Percentiles rank a stretch among this genome's conserved stretches.
Evolutionary conservation across 140 eudicot species (phyloP).

Genomic region (Bidens hawaiensis): DNA sequence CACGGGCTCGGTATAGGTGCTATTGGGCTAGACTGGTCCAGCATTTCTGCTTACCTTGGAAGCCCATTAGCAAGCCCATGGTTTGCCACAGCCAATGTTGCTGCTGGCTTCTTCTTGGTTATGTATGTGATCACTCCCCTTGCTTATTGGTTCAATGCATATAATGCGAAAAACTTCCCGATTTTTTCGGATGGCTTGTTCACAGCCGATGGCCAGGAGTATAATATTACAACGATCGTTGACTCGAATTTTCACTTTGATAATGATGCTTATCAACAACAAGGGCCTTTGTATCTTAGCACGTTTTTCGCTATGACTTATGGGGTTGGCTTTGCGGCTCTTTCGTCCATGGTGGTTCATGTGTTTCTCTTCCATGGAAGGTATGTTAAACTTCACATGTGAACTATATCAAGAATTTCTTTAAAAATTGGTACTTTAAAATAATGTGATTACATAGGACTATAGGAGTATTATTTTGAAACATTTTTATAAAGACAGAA

Average conservation of each 20-base stretch:
- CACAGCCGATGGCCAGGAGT: slow-evolving; percentile 51
- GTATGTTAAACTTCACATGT: slow-evolving; percentile 25
- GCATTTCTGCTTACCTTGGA: slow-evolving; percentile 81
- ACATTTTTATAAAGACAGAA: no score
- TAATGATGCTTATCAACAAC: slow-evolving; percentile 47
- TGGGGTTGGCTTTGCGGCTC: slow-evolving; percentile 96
- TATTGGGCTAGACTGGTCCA: slow-evolving; percentile 88
- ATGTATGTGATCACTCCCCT: slow-evolving; percentile 88
- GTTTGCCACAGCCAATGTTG: slow-evolving; percentile 96
- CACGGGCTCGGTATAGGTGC: slow-evolving; percentile 79
- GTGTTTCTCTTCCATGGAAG: slow-evolving; percentile 94
- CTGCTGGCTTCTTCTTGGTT: slow-evolving; percentile 63
- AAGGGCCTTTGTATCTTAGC: slow-evolving; percentile 87
- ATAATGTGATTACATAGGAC: no score
- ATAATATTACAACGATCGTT: slow-evolving; percentile 65
- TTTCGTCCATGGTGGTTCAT: slow-evolving; percentile 77
- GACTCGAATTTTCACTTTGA: slow-evolving; percentile 73
- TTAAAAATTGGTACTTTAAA: no score
- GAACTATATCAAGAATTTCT: no score
- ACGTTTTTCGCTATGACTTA: slow-evolving; percentile 95
- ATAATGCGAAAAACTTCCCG: slow-evolving; percentile 74
- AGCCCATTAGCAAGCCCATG: slow-evolving; percentile 98
- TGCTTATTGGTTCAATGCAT: slow-evolving; percentile 68
- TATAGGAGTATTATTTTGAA: no score
- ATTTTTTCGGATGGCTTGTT: slow-evolving; percentile 58